Base-by-base conservation (phyloP, 2,329 filamentous ascomycete species). In the Phaeosphaeriaceae sp. region DNA sequence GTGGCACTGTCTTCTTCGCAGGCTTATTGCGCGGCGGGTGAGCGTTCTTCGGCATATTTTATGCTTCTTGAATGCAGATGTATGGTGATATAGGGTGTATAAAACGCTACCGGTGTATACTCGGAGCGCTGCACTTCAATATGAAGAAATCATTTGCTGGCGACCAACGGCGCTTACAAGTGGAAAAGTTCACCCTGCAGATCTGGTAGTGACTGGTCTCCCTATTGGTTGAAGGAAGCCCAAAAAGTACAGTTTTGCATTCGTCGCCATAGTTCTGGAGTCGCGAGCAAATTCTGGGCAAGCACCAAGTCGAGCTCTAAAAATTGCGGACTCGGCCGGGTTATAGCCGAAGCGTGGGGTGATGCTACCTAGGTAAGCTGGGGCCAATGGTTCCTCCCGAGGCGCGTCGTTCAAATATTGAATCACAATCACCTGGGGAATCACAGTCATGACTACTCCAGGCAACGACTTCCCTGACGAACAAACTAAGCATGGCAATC, bases 41-140 rank as follows among this genome's bases (percentile, higher is more conserved):
- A 42, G 76, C 74, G 64, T 80, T 80, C 56, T 79, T 80, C 36
- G 77, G 76, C 78, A 80, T 80, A 34, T 29, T 63, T 40, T 29
- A 16, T 6, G 17, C 15, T 21, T 17, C 15, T 17, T 39, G 38
- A 12, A 20, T 18, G 23, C 23, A 5, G 23, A 6, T 26, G 23
- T 26, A 26, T 26, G 11, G 23, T 26, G 23, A 6, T 9, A 26
- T 9, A 6, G 11, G 11, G 6, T 26, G 23, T 26, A 16, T 26
- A 30, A 11, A 35, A 26, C 21, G 45, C 18, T 43, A 21, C 36
- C 36, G 43, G 39, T 36, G 37, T 29, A 38, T 26, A 35, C 7
- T 32, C n/a, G n/a, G n/a, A n/a, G n/a, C n/a, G n/a, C n/a, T n/a
- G n/a, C n/a, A n/a, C n/a, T n/a, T n/a, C 17, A 9, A 21, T 16